Evolutionary conservation across 352 stramenopile species (phyloP).

Genomic region (Globisporangium viniferum): DNA sequence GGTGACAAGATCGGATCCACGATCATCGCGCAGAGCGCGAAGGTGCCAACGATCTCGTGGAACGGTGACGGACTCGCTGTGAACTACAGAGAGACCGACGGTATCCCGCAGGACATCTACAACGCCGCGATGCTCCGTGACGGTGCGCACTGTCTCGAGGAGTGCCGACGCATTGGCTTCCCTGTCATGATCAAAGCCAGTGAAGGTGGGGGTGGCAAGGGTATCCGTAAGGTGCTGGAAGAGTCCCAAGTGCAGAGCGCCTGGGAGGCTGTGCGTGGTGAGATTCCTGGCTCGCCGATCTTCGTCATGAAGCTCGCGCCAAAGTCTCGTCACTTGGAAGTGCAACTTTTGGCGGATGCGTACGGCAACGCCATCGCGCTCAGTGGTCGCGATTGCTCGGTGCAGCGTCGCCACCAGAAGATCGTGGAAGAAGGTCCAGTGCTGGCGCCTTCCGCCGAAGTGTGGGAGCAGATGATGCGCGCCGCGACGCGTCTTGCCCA

Average conservation of each 20-base stretch:
- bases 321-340: conserved; percentile 98
- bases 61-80: conserved; percentile 96
- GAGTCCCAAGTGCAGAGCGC: conserved; percentile 90
- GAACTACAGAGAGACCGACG: conserved; percentile 80
- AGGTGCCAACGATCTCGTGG: conserved; percentile 99
- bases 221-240: conserved; percentile 95
- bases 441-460: conserved; percentile 89
- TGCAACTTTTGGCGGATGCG: conserved; percentile 98
- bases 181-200: conserved; percentile 99
- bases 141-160: conserved; percentile 90
- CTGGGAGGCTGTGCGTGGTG: conserved; percentile 96
- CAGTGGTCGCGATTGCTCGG: conserved; percentile 98
- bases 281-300: conserved; percentile 98
- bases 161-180: conserved; percentile 95
- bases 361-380: conserved; percentile 99
- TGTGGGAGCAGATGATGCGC: conserved; percentile 98
- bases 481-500: conserved; percentile 96
- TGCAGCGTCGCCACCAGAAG: conserved; percentile 99
- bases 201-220: conserved; percentile 98
- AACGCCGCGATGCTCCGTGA: conserved; percentile 91
- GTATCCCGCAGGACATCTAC: conserved; percentile 95
- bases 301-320: conserved; percentile 99
- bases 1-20: conserved; percentile 99
- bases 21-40: conserved; percentile 99
- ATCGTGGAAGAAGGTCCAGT: conserved; percentile 99